phyloP scores from a whole-genome alignment of 1,284 basidiomycete genomes.

The Albatrellus sp. region DNA sequence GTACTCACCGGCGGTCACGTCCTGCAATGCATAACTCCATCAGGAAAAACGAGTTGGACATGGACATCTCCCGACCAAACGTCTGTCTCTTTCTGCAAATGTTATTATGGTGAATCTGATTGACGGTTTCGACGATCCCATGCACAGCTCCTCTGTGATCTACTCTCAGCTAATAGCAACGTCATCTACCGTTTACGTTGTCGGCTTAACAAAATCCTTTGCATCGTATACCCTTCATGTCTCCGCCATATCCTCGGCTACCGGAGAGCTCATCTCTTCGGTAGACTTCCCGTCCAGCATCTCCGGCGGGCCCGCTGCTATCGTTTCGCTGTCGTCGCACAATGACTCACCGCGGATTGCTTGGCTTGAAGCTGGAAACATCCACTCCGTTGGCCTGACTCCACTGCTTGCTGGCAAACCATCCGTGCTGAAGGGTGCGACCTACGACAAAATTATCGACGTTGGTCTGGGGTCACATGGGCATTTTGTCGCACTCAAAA shows the following conservation, averaged over 20 bases:
- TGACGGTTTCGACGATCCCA: background rate
- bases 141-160: conserved; percentile 44
- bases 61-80: conserved; percentile 54
- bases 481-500: conserved; percentile 37
- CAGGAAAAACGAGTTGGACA: conserved; percentile 46
- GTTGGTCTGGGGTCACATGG: conserved; percentile 37
- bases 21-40: conserved; percentile 34
- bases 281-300: conserved; percentile 50
- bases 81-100: conserved; percentile 20
- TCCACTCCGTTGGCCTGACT: conserved; percentile 40
- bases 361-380: conserved; percentile 57
- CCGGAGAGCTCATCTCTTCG: conserved; percentile 40
- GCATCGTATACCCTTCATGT: conserved; percentile 56
- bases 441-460: conserved; percentile 41
- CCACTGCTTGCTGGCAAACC: conserved; percentile 42
- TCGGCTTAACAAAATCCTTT: conserved; percentile 56
- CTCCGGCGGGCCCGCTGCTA: conserved; percentile 29
- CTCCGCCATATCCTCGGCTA: conserved; percentile 40
- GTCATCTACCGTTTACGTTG: conserved; percentile 43
- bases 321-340: conserved; percentile 18
- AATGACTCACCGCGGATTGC: conserved; percentile 28
- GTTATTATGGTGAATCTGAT: background rate
- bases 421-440: conserved; percentile 25
- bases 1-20: conserved; percentile 50
- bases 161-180: conserved; percentile 51